Base-by-base conservation (phyloP, 2,329 filamentous ascomycete species). In the Cucurbitaria berberidis region DNA sequence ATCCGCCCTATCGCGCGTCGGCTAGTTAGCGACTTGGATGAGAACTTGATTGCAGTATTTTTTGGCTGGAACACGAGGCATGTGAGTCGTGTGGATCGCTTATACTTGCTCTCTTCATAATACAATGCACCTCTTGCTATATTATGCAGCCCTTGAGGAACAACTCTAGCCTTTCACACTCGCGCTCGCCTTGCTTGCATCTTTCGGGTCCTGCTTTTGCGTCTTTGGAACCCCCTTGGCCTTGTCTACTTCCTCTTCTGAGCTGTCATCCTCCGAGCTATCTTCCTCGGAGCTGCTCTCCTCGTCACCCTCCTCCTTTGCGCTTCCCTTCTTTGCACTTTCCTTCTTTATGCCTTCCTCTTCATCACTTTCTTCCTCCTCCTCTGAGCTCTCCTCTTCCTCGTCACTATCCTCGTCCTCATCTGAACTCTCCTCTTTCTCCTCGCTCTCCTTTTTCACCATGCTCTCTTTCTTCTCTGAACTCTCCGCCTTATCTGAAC, bases 131-230 rank as follows among this genome's bases (percentile, higher is more conserved):
- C 3, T 29, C 34, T 16, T 3, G 34, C 13, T 45, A 51, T 16
- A 30, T 22, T 45, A 51, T 45, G 30, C 48, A 40, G n/a, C 11
- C 21, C 15, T 27, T 30, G 19, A 15, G 21, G 10, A 21, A 22
- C 6, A n/a, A 22, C 21, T 16, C 43, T 43, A 77, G 46, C 77
- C 74, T 48, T 76, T 66, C 4, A 76, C 75, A 48, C 73, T 76
- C 47, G 68, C 69, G 9, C 66, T 65, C 1, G 74, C 75, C 48
- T 72, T 72, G 3, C 45, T 58, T 1, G 60, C 64, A n/a, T 63
- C 65, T 32, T 64, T 68, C 0, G 65, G 59, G 30, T 57, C 53
- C 48, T 71, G 67, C 6, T 60, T 50, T 47, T 72, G 67, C 26
- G 62, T 64, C 48, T 66, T 58, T 21, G 45, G 41, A 10, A 36